phyloP scores from a whole-genome alignment of 2,329 filamentous ascomycete genomes.

The Pseudocercospora cruenta region DNA sequence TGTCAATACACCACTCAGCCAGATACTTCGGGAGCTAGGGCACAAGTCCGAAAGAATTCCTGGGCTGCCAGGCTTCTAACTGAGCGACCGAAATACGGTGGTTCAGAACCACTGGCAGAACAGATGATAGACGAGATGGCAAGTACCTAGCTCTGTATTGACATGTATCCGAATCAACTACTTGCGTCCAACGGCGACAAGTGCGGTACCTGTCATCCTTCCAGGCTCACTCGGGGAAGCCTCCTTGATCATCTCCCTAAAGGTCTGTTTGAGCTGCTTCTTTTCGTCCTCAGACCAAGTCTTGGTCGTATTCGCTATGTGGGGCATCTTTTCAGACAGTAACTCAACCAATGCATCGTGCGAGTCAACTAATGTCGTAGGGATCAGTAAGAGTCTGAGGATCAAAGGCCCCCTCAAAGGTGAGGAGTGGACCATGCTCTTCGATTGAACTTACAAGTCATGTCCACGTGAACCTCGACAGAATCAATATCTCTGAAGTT shows the following conservation, averaged over 20 bases:
- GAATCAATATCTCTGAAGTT: conserved; percentile 34
- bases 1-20: neutral
- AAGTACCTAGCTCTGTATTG: neutral
- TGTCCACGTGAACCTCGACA: conserved; percentile 30
- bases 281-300: conserved; percentile 32
- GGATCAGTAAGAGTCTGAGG: conserved; percentile 5
- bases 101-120: neutral
- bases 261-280: conserved; percentile 21
- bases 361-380: conserved; percentile 16
- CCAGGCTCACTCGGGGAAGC: conserved; percentile 32
- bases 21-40: neutral
- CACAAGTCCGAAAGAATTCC: neutral
- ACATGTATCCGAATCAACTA: neutral
- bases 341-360: conserved; percentile 23
- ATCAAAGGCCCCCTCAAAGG: neutral
- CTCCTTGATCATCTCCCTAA: conserved; percentile 27
- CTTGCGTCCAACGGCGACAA: conserved; percentile 36
- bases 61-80: neutral
- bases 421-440: too few relatives aligned
- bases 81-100: neutral
- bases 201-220: conserved; percentile 29
- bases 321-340: conserved; percentile 30
- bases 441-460: conserved; percentile 30
- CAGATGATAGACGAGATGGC: neutral
- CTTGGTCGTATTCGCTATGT: conserved; percentile 29